Evolutionary conservation across 202 grass and related monocot species (phyloP), one percentile per base, ranked within the genome.

Genomic region (Tripidium arundinaceum): DNA sequence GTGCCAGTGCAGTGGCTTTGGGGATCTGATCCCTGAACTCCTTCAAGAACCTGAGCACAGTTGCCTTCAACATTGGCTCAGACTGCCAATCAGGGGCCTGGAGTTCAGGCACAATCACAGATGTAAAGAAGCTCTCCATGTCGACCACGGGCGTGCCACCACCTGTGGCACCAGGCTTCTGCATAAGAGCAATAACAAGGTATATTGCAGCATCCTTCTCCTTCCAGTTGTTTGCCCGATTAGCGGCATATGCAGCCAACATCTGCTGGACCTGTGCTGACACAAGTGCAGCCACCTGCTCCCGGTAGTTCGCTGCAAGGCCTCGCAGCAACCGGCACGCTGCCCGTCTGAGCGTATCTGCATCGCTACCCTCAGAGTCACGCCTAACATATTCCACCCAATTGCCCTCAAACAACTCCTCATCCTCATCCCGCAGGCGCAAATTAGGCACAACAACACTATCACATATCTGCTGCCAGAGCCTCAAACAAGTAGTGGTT

Each of bases 401-500:
- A 45, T 98, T 98, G 28, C 66, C 84, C 65, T 98, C 92, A 85
- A 98, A 98, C 74, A 94, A 65, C 83, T 98, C 95, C 68, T 98
- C 95, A 16, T 98, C 95, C 18, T 94, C 95, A 29, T 94, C 95
- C 24, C 92, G 83, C 66, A 98, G 75, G 28, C 90, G 90, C 76
- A 98, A 79, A 76, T 98, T 98, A 72, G 95, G 95, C 81, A 98
- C 91, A 3, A 98, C 92, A 36, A 98, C 89, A 77, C 95, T 98
- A 45, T 85, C 87, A 54, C 95, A 94, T 81, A 98, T 93, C 73
- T 90, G 87, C 72, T 85, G 95, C 86, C 55, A 98, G 88, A 26
- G 95, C 82, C 77, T 98, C 92, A 73, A 98, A 98, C 42, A 98
- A 69, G 78, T 94, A 98, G 83, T 98, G 95, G 69, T 98, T 98